phyloP scores from a whole-genome alignment of 352 stramenopile species.

The Phytophthora ramorum region DNA sequence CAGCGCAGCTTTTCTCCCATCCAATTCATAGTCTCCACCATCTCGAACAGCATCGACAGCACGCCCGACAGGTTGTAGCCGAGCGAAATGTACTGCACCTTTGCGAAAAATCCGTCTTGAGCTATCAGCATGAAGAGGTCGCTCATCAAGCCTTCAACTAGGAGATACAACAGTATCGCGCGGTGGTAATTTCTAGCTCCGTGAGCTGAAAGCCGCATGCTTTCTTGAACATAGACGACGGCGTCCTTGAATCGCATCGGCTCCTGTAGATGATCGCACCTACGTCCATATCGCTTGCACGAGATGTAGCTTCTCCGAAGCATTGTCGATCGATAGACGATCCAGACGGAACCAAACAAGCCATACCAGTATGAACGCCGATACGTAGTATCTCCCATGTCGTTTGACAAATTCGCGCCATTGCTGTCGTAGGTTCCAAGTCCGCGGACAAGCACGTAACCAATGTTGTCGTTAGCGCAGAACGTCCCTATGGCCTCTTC shows the following conservation, averaged over 20 bases:
- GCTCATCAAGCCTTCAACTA: conserved; percentile 39
- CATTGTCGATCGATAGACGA: conserved; percentile 29
- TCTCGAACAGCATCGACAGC: conserved; percentile 38
- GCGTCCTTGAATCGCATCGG: conserved; percentile 28
- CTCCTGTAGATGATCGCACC: conserved; percentile 28
- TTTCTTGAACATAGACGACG: conserved; percentile 36
- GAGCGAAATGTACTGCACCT: conserved; percentile 42
- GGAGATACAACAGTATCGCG: conserved; percentile 23
- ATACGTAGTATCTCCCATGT: conserved; percentile 23
- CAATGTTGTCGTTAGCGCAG: conserved; percentile 33
- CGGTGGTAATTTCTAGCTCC: conserved; percentile 37
- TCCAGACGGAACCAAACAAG: conserved; percentile 29
- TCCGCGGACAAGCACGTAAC: conserved; percentile 32
- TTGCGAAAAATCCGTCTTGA: conserved; percentile 36
- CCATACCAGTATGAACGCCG: conserved; percentile 36
- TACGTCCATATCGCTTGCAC: conserved; percentile 26
- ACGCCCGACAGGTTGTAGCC: conserved; percentile 40
- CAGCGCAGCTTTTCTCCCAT: conserved; percentile 26
- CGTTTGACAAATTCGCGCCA: conserved; percentile 21
- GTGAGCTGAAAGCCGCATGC: conserved; percentile 32
- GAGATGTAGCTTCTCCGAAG: conserved; percentile 29
- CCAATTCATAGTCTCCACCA: conserved; percentile 34
- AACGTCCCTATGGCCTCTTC: conserved; percentile 35
- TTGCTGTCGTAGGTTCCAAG: conserved; percentile 41
- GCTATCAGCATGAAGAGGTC: conserved; percentile 42